Base-by-base conservation (phyloP, 345 rosid genomes). In the Arabidopsis suecica region DNA sequence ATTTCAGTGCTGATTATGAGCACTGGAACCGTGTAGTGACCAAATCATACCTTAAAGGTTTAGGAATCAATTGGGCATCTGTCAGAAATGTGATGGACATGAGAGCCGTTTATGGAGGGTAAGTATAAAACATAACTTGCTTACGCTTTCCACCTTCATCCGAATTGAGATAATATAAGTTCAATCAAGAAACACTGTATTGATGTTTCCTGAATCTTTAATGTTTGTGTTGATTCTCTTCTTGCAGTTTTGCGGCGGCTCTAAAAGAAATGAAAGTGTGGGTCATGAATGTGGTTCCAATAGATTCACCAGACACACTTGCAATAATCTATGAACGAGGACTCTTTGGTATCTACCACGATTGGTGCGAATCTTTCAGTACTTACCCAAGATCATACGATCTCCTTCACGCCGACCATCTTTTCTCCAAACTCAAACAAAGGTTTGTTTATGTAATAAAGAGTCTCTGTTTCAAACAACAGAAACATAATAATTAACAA, bases 21-120 rank as follows among this genome's bases (percentile, higher is more conserved):
- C 98, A 90, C 71, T 95, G 99, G 99, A 92, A 92, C 75, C 84
- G 87, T 22, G 97, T 92, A 14, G 97, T 95, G 56, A 84, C 89
- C 62, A 87, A 88, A 73, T 88, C 98, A 13, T 95, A 95, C 80
- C 74, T 89, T 42, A 90, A 73, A 54, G 98, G 97, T 44, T 62
- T 95, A 65, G 98, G 97, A 65, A 86, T 95, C 63, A 86, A 91
- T 83, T 92, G 98, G 99, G 82, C 84, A 72, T 16, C 81, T 34
- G 94, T 92, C 66, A 85, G 99, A 76, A 92, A 87, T 81, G 94
- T 86, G 73, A 95, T 95, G 98, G 99, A 92, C 94, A 92, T 95
- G 98, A 88, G 89, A 81, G 74, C 98, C 56, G 81, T 90, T 68
- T 95, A 95, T 65, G 98, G 98, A 85, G 98, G 98, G 98, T 89